These are phyloP conservation scores for Grosmannia penicillata DNA, from an alignment of 2,329 filamentous ascomycete species.

Conservation along the genomic window DNA sequence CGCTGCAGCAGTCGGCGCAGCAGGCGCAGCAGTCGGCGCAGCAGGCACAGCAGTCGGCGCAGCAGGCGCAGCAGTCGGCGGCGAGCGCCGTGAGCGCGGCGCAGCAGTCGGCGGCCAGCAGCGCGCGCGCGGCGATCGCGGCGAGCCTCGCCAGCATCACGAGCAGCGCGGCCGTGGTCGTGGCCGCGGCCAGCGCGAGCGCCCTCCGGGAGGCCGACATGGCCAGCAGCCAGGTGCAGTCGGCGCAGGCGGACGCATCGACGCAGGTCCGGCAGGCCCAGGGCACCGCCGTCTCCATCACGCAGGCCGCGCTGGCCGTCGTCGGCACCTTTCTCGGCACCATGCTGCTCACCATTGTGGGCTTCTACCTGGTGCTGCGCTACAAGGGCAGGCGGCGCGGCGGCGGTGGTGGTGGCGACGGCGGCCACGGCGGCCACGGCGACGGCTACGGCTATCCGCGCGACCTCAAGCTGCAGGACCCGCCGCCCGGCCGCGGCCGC, in stretches of 20 bases:
- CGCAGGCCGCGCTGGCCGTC: slow-evolving; percentile 25
- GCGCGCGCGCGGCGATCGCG: slow-evolving; percentile 14
- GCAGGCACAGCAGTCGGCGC: slow-evolving; percentile 10
- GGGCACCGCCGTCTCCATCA: slow-evolving; percentile 23
- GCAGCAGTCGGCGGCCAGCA: slow-evolving; percentile 13
- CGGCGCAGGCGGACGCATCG: slow-evolving; percentile 18
- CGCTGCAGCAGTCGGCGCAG: slow-evolving; percentile 12
- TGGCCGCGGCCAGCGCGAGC: slow-evolving; percentile 14
- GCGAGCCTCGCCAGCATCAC: slow-evolving; percentile 15
- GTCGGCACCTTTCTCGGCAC: slow-evolving; percentile 27
- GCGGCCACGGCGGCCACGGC: not conserved
- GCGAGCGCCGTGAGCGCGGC: slow-evolving; percentile 13
- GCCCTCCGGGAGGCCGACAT: slow-evolving; percentile 12
- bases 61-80: slow-evolving; percentile 15
- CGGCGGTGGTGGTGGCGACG: slow-evolving; percentile 6
- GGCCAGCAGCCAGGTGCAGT: slow-evolving; percentile 14
- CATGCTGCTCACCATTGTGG: slow-evolving; percentile 22
- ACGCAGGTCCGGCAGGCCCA: slow-evolving; percentile 19
- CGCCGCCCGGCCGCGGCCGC: too few relatives aligned
- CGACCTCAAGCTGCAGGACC: slow-evolving; percentile 13
- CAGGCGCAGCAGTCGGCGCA: slow-evolving; percentile 13
- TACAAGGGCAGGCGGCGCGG: slow-evolving; percentile 13
- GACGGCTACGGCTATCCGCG: slow-evolving; percentile 9
- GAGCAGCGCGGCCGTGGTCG: slow-evolving; percentile 14
- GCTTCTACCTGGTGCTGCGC: slow-evolving; percentile 21